Evolutionary conservation across 805 yeast genomes (phyloP), one percentile per base, ranked within the genome.

Genomic region (Sugiyamaella chiloensis): DNA sequence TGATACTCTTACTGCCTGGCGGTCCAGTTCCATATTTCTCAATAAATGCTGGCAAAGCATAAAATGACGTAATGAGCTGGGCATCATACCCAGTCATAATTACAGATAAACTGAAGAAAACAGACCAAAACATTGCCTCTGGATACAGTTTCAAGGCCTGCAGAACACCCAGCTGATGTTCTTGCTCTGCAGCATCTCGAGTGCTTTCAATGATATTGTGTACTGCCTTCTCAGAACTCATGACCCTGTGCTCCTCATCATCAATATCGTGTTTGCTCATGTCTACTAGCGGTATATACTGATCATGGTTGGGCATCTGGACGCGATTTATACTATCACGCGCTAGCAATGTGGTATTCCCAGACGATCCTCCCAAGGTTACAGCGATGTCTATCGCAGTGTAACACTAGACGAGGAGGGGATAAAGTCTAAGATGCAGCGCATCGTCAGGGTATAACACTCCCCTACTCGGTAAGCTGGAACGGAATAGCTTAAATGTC

Each of bases 31-130:
- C 81, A 50, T 68, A 76, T 52, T 68, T 67, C 43, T 57, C 57
- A 31, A 61, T 61, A 52, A 76, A 76, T 17, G 73, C 67, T 2
- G 76, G 76, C 58, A 72, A 65, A 4, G 72, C 77, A 60, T 63
- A 75, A 57, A 76, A 70, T 2, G 75, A 63, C 29, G 60, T 54
- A 44, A 75, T 62, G 42, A 76, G 59, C 45, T 64, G 66, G 24
- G 67, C 62, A 54, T 75, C 79, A 60, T 72, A 75, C 24, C 79
- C 80, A 48, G 71, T 76, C 78, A 74, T 74, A 42, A 75, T 58
- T 47, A 75, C 63, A 23, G 75, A 70, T 6, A 71, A 53, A 5
- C 76, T 66, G 41, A 75, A 60, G 32, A 74, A 60, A 21, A 72
- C 51, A 2, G 78, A 70, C 80, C 80, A 76, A 50, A 68, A 54